phyloP scores from a whole-genome alignment of 2,329 filamentous ascomycete species.

The Colletotrichum plurivorum region DNA sequence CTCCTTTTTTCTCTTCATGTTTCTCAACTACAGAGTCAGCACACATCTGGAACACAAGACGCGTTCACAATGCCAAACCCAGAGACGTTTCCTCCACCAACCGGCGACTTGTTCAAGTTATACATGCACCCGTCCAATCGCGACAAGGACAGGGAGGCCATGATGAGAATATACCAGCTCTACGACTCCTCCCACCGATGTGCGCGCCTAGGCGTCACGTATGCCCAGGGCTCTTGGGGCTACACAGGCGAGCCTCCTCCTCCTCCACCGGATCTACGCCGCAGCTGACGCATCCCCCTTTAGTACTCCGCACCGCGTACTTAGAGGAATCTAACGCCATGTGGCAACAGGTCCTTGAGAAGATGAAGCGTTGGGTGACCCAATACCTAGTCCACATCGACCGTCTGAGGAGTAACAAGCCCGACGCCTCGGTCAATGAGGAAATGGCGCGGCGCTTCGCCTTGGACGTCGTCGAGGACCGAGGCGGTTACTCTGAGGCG shows the following conservation, averaged over 20 bases:
- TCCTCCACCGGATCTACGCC: not conserved
- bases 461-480: not conserved
- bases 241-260: not conserved
- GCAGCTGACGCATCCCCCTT: not conserved
- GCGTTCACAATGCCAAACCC: not conserved
- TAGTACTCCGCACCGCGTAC: not conserved
- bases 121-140: not conserved
- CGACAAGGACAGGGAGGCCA: not conserved
- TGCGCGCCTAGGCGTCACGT: not conserved
- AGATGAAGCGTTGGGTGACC: not conserved
- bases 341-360: not conserved
- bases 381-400: not conserved
- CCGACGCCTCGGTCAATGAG: not conserved
- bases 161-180: not conserved
- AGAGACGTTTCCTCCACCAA: not conserved
- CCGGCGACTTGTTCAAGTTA: not conserved
- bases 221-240: not conserved
- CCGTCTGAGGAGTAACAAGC: not conserved
- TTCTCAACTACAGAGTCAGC: not conserved
- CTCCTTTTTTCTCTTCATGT: not conserved
- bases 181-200: not conserved
- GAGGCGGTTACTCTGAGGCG: not conserved
- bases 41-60: not conserved
- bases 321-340: not conserved
- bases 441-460: not conserved